Percentiles rank a stretch among this genome's conserved stretches.
phyloP scores from a whole-genome alignment of 345 rosid species.

The Melaleuca quinquenervia region DNA sequence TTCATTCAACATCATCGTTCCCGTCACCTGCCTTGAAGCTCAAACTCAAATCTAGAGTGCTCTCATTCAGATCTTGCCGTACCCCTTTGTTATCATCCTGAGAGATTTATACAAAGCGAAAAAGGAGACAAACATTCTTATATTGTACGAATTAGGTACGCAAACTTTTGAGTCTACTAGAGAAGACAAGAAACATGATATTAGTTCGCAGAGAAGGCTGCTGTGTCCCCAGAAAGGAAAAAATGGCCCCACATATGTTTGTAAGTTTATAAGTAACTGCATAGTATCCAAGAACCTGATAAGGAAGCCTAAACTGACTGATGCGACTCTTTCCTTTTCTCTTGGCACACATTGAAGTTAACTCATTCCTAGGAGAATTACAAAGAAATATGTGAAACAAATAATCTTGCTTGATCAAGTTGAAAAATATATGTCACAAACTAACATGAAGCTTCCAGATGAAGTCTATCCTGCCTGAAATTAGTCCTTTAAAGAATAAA shows the following conservation, averaged over 20 bases:
- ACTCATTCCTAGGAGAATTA: neutral
- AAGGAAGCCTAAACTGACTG: neutral
- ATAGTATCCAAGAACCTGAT: neutral
- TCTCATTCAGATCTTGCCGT: constrained; percentile 88
- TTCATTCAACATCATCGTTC: constrained; percentile 29
- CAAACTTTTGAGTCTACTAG: neutral
- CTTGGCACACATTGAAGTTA: neutral
- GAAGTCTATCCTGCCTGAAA: neutral
- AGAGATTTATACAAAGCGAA: constrained; percentile 3
- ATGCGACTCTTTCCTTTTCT: neutral
- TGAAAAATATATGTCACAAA: neutral
- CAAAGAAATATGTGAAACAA: neutral
- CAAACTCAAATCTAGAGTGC: constrained; percentile 66
- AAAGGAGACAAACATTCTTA: neutral
- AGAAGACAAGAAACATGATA: neutral
- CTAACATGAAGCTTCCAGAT: neutral
- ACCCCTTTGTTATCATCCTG: constrained; percentile 15
- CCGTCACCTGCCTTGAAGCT: constrained; percentile 30
- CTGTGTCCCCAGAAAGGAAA: neutral
- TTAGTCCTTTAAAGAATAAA: neutral
- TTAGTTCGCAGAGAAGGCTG: neutral
- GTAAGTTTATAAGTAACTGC: neutral
- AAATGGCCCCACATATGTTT: neutral
- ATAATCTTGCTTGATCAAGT: neutral
- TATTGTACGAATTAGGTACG: neutral